Evolutionary conservation across 768 basidiomycete genomes (phyloP), one percentile per base, ranked within the genome.

Genomic region (Asterophora parasitica): DNA sequence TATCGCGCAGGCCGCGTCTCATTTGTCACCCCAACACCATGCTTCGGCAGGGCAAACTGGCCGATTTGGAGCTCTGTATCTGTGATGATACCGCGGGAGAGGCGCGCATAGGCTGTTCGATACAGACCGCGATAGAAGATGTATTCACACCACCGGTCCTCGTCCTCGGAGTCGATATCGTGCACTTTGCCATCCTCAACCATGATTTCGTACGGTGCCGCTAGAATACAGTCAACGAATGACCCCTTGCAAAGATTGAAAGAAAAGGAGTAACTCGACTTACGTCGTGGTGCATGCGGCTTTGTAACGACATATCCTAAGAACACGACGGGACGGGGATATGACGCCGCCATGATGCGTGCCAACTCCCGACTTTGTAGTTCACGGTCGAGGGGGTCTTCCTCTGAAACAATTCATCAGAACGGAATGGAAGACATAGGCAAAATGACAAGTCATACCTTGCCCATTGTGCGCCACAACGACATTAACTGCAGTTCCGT

Each of bases 401-500:
- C 88, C 77, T 94, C 92, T 90, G 60, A 17, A 44, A 33, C 16
- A 13, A 15, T 3, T 2, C 2, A 12, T 31, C 30, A 31, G 30
- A 44, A 34, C 13, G 53, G 38, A 31, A 42, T 19, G 36, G 26
- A 5, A 20, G 38, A 8, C 44, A 7, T 2, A 20, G 17, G 31
- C 5, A 11, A 32, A 1, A 1, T 34, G 15, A 11, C 19, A 27
- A 27, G 15, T 36, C 20, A 2, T 51, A 85, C 88, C 88, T 76
- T 95, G 92, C 5, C 92, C 92, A 60, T 95, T 94, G 55, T 95
- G 92, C 0, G 89, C 76, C 8, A 94, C 87, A n/a, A 94, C 72
- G 0, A 93, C 89, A 4, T 83, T 83, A 13, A 93, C 79, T 43
- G 78, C 75, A 0, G 82, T 83, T 0, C 91, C 90, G 53, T 82